A percentile compares a stretch with the other conserved stretches of the same genome.
Evolutionary conservation across 2,329 filamentous ascomycete genomes (phyloP).

Genomic region (Raffaelea albimanens): DNA sequence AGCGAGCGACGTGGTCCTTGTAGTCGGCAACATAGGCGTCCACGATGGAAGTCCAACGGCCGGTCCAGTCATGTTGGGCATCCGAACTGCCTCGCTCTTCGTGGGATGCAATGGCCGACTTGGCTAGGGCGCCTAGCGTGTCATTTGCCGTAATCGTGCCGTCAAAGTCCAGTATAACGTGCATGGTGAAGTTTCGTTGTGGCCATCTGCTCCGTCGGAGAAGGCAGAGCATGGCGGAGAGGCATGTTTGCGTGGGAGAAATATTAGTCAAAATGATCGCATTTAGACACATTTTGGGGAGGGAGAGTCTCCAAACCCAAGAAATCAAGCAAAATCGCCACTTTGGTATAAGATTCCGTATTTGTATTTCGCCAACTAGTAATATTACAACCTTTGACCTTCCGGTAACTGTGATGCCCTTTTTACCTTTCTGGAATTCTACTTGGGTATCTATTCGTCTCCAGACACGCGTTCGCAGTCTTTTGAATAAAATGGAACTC

Average conservation of each 20-base stretch:
- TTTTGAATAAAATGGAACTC: too few species aligned
- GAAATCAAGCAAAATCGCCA: too few species aligned
- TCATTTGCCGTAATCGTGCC: constrained; percentile 47
- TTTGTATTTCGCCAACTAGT: too few species aligned
- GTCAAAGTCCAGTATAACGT: constrained; percentile 49
- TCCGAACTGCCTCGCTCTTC: constrained; percentile 1
- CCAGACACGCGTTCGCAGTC: too few species aligned
- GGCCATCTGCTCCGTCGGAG: background rate
- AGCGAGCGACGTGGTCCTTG: constrained; percentile 17
- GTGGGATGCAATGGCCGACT: constrained; percentile 26
- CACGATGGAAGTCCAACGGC: constrained; percentile 36
- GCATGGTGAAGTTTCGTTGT: constrained; percentile 18
- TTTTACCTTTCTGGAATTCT: too few species aligned
- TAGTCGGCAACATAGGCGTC: constrained; percentile 35
- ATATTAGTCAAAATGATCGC: background rate
- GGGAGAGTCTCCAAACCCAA: too few species aligned
- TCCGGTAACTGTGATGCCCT: too few species aligned
- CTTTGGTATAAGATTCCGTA: too few species aligned
- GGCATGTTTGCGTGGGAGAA: too few species aligned
- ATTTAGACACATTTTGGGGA: background rate
- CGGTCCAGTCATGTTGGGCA: constrained; percentile 23
- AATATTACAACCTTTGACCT: too few species aligned
- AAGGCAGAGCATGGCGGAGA: background rate
- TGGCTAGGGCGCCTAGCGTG: constrained; percentile 39
- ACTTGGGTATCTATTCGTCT: too few species aligned